Percentiles rank a stretch among this genome's conserved stretches.
Conservation (phyloP, 192 early-diverging fungal genomes). For the Tieghemiomyces parasiticus region DNA sequence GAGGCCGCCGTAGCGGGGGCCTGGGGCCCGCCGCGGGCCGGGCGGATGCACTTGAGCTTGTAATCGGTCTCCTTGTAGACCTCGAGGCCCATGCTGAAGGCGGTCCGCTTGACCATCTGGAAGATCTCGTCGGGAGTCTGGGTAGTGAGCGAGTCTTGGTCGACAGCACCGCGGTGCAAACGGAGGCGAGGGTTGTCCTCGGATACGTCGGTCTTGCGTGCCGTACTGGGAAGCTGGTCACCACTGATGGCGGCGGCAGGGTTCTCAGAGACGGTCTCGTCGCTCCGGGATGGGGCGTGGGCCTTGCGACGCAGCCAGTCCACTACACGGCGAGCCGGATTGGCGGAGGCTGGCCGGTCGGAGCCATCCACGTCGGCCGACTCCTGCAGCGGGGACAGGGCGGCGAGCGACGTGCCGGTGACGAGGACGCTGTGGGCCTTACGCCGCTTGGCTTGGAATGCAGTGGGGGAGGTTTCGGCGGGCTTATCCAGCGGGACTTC, state of each 20-base stretch:
- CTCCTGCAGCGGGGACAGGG: not conserved
- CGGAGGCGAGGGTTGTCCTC: constrained; percentile 44
- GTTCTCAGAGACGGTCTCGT: not conserved
- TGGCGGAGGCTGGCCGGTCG: constrained; percentile 17
- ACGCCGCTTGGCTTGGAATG: constrained; percentile 15
- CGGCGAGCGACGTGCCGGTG: not conserved
- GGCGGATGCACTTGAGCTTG: constrained; percentile 36
- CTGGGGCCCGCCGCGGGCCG: not conserved
- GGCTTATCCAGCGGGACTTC: too few species aligned
- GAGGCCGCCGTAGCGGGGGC: not conserved
- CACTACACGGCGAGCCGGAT: constrained; percentile 51
- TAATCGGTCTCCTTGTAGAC: constrained; percentile 35
- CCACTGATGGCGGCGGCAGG: constrained; percentile 13
- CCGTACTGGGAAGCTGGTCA: constrained; percentile 8
- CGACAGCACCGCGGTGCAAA: constrained; percentile 57
- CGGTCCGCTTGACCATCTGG: constrained; percentile 41
- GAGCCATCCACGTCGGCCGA: not conserved
- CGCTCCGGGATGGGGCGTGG: not conserved
- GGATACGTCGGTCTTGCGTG: constrained; percentile 19
- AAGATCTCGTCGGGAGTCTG: constrained; percentile 49
- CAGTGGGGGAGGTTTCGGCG: too few species aligned
- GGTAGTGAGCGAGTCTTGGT: constrained; percentile 48
- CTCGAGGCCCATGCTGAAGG: constrained; percentile 34
- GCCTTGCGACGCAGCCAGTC: constrained; percentile 53
- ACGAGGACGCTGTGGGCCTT: constrained; percentile 16